Evolutionary conservation across 2,329 filamentous ascomycete species (phyloP), one percentile per base, ranked within the genome.

Genomic region (Fusarium illudens): DNA sequence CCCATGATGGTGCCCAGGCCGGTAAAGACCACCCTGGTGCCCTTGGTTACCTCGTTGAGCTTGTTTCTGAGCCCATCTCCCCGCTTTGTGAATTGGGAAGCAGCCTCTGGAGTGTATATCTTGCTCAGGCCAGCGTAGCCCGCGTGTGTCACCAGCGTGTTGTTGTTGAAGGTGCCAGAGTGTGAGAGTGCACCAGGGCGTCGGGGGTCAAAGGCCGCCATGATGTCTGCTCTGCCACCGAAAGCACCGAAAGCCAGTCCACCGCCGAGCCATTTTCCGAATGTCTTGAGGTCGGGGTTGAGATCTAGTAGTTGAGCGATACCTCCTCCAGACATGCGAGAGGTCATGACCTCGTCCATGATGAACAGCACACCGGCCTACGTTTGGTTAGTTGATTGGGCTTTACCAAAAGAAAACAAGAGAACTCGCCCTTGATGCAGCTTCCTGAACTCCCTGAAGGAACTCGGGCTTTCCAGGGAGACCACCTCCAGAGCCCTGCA

Each of bases 271-370:
- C 86, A 91, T 72, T 92, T 92, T 0, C 90, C 90, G 37, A 91
- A 76, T 0, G 88, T 89, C 44, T 84, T 87, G 54, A 92, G 74
- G 71, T 92, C 90, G 0, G 89, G 88, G 3, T 77, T 79, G 8
- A 89, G 73, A 2, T 77, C 80, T 25, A 79, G 61, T 20, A 77
- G 62, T 3, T 75, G 71, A 6, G 83, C 81, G 4, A 88, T 74
- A 1, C 90, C 89, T 7, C 81, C 78, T 2, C 79, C 79, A 4
- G 72, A 73, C 27, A 91, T 77, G 3, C 90, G 82, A 4, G 86
- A 89, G 0, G 89, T 91, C 84, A 91, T 90, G 6, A 92, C 90
- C 76, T 93, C 90, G 73, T 93, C 90, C 13, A 91, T 79, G 33
- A 93, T 87, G 66, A 93, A 84, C 1, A 92, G 60, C 0, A 86